phyloP scores from a whole-genome alignment of 2,329 filamentous ascomycete species.

The Botrytis sinoallii region DNA sequence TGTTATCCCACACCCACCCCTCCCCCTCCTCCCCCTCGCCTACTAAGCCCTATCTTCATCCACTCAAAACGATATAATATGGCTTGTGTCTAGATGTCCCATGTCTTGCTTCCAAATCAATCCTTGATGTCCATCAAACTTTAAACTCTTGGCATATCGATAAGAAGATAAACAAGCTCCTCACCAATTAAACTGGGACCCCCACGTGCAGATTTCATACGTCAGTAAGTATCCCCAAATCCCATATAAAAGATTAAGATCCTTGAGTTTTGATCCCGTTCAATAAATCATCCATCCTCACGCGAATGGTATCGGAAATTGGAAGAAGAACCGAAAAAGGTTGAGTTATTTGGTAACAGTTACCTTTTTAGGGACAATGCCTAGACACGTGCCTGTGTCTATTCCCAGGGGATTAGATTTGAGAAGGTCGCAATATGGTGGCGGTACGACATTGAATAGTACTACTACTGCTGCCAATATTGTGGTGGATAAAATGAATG shows the following conservation, averaged over 20 bases:
- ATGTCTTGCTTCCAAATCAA: background rate
- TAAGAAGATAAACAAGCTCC: conserved; percentile 14
- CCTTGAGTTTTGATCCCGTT: conserved; percentile 1
- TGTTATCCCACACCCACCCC: background rate
- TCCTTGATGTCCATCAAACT: background rate
- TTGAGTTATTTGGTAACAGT: background rate
- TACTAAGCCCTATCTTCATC: conserved; percentile 14
- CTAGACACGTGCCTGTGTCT: conserved; percentile 17
- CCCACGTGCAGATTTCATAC: conserved; percentile 17
- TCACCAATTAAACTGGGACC: conserved; percentile 1
- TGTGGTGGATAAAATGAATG: conserved; percentile 53
- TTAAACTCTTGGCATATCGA: conserved; percentile 13
- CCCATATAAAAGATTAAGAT: conserved; percentile 8
- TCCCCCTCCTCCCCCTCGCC: conserved; percentile 2
- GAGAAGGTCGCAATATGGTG: conserved; percentile 11
- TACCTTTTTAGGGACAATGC: conserved; percentile 2
- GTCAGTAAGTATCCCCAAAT: background rate
- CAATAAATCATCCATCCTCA: background rate
- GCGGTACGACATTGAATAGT: conserved; percentile 37
- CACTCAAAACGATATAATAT: background rate
- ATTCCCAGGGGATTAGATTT: conserved; percentile 10
- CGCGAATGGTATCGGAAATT: conserved; percentile 2
- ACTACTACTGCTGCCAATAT: conserved; percentile 12
- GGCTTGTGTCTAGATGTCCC: background rate
- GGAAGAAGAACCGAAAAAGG: background rate